Base-by-base conservation (phyloP, 371 early-diverging fungal genomes). In the Actinomortierella ambigua region DNA sequence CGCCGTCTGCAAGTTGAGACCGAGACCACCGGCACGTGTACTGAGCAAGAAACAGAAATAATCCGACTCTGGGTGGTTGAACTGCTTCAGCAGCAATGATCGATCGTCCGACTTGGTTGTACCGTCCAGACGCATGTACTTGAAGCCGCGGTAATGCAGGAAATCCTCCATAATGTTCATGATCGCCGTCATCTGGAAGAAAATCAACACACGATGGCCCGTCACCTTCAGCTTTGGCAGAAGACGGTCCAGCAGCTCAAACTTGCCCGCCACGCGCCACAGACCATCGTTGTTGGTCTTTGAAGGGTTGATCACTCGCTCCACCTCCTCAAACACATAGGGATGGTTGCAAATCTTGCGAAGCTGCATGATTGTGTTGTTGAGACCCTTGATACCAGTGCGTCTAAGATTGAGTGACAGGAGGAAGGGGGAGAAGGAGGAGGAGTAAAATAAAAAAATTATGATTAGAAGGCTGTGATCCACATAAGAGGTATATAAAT, bases 321-420 rank as follows among this genome's bases (percentile, higher is more conserved):
- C 99, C 0, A 99, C 99, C 62, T 96, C 97, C 47, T 92, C 90
- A 79, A 97, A 98, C 4, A 99, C 95, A 78, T 93, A 99, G 14
- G 99, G 99, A 79, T 99, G 99, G 79, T 99, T 99, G 79, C 99
- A 99, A 56, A 99, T 95, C 79, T 99, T 99, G 48, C 99, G 90
- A 48, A 99, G 86, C 80, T 99, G 98, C 99, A 99, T 98, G 60
- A 99, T 92, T 3, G 96, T 90, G 85, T 99, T 99, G 85, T 93
- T 97, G 57, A 97, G 79, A 49, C 94, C 93, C 65, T 92, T 92
- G 61, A 92, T 87, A 27, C 89, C 89, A 18, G 82, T 82, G 17
- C 80, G 79, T 63, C 82, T 83, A 60, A 0, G n/a, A 27, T 27
- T 15, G 15, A 27, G 14, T 8, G 29, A 29, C 51, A 41, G 43